Evolutionary conservation across 805 yeast genomes (phyloP).

Genomic region (Metahyphopichia silvanorum): DNA sequence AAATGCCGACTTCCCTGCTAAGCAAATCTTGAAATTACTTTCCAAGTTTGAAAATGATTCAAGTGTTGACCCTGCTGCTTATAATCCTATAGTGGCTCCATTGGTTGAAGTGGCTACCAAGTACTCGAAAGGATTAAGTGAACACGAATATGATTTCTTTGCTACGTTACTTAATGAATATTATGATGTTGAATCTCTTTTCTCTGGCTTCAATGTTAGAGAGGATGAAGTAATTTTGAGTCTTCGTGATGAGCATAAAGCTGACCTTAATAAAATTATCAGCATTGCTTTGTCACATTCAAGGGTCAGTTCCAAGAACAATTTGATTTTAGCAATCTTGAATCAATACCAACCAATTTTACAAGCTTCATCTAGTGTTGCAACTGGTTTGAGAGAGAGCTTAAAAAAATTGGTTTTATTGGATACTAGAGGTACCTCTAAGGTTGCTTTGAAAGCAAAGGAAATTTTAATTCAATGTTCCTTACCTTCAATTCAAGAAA

Average conservation of each 20-base stretch:
- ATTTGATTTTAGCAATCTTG: conserved; percentile 80
- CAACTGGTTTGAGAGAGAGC: conserved; percentile 63
- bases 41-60: conserved; percentile 56
- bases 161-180: conserved; percentile 69
- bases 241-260: conserved; percentile 84
- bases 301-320: conserved; percentile 90
- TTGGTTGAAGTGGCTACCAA: conserved; percentile 65
- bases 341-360: conserved; percentile 77
- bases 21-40: conserved; percentile 69
- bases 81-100: conserved; percentile 65
- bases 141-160: conserved; percentile 79
- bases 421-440: conserved; percentile 86
- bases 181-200: conserved; percentile 71
- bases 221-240: conserved; percentile 87
- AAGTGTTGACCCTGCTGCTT: conserved; percentile 45
- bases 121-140: conserved; percentile 71
- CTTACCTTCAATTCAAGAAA: conserved; percentile 90
- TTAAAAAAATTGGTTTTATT: conserved; percentile 81
- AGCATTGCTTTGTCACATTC: conserved; percentile 80
- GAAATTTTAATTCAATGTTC: conserved; percentile 96
- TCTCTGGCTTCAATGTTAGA: conserved; percentile 70
- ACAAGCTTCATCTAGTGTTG: conserved; percentile 67
- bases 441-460: conserved; percentile 92
- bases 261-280: conserved; percentile 71
- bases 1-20: conserved; percentile 89